Evolutionary conservation across 352 stramenopile species (phyloP).

Genomic region (Pythium grandisporangium): DNA sequence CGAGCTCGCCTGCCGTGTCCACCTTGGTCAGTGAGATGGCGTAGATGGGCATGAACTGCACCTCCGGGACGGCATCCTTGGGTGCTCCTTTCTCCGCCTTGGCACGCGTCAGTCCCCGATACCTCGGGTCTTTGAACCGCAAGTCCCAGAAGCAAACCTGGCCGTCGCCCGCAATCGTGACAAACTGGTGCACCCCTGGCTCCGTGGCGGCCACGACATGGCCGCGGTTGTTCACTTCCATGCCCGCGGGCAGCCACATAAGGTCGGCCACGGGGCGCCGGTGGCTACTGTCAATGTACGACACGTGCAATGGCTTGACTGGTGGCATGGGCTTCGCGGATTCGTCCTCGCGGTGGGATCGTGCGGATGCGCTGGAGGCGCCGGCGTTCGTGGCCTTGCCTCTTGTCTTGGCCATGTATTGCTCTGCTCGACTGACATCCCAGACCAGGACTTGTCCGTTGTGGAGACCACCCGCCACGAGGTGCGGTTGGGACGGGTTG

Average conservation of each 20-base stretch:
- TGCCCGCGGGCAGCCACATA: conserved; percentile 73
- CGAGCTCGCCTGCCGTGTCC: conserved; percentile 55
- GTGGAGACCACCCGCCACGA: conserved; percentile 74
- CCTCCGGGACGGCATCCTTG: conserved; percentile 54
- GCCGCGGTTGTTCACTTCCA: conserved; percentile 86
- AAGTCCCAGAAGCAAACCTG: conserved; percentile 91
- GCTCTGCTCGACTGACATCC: conserved; percentile 83
- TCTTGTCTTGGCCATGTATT: conserved; percentile 47
- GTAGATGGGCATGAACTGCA: conserved; percentile 81
- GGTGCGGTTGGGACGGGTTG: conserved; percentile 79
- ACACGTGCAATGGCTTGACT: conserved; percentile 68
- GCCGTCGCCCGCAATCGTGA: conserved; percentile 87
- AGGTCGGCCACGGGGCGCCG: conserved; percentile 83
- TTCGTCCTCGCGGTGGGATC: too few species aligned
- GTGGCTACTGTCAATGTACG: conserved; percentile 84
- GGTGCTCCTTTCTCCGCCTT: conserved; percentile 51
- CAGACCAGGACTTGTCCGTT: conserved; percentile 90
- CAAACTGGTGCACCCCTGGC: conserved; percentile 79
- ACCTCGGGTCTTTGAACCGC: conserved; percentile 84
- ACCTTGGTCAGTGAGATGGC: conserved; percentile 70
- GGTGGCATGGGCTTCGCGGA: conserved; percentile 47
- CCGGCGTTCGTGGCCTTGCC: conserved; percentile 18
- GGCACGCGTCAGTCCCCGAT: conserved; percentile 46
- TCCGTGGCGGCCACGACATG: conserved; percentile 57
- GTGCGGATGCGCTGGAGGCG: conserved; percentile 3